A percentile compares a stretch with the other conserved stretches of the same genome.
Conservation (phyloP, 192 early-diverging fungal species). For the Coemansia sp. region DNA sequence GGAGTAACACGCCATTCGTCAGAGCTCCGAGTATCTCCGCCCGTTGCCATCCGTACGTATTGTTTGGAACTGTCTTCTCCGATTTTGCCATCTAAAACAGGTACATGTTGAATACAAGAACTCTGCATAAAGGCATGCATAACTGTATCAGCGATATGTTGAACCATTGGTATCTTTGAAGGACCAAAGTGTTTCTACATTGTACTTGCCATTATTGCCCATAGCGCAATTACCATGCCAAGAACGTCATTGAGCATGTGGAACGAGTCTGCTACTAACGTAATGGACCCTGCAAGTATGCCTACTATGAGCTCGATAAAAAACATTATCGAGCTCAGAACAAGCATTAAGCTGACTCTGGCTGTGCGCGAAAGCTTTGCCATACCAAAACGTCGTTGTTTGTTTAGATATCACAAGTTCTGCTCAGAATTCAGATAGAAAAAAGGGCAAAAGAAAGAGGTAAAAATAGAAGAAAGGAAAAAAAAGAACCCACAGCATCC, state of each 20-base stretch:
- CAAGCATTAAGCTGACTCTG: constrained; percentile 61
- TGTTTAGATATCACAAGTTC: background rate
- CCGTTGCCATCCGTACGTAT: constrained; percentile 88
- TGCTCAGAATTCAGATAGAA: background rate
- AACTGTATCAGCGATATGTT: background rate
- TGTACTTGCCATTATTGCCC: constrained; percentile 64
- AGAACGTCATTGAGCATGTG: constrained; percentile 89
- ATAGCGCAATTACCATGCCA: constrained; percentile 74
- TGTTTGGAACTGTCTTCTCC: constrained; percentile 58
- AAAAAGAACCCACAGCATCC: background rate
- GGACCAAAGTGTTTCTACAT: background rate
- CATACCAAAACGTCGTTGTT: constrained; percentile 5
- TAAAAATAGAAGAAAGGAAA: background rate
- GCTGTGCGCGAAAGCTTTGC: constrained; percentile 53
- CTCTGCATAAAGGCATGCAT: no score
- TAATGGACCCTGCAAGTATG: constrained; percentile 70
- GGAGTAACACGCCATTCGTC: constrained; percentile 85
- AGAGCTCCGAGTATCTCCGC: constrained; percentile 93
- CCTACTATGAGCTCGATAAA: constrained; percentile 80
- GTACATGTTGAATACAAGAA: no score
- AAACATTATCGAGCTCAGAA: constrained; percentile 69
- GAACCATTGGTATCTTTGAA: background rate
- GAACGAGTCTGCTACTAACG: constrained; percentile 88
- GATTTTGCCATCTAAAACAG: constrained; percentile 63
- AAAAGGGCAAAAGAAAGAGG: background rate